Evolutionary conservation across 176 grass and related monocot species (phyloP), one percentile per base, ranked within the genome.

Genomic region (Zoysia japonica): DNA sequence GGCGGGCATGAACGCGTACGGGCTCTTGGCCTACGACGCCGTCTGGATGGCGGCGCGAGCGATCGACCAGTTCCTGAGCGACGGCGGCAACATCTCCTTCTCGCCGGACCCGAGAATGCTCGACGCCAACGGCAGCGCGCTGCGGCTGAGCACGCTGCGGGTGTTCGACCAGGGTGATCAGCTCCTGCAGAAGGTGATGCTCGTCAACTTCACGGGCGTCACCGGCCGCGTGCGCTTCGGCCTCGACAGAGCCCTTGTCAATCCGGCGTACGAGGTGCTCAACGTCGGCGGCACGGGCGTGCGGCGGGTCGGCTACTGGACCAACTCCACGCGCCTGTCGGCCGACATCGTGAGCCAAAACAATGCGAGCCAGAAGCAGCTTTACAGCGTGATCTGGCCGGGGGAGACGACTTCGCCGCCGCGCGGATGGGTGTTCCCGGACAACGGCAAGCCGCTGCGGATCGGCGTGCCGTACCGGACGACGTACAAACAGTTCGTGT

Each of bases 341-440:
- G 28, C 28, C 28, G 28, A 28, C 28, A 0, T 28, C 28, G 28
- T 28, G 28, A 28, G 28, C 28, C 28, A 0, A 0, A 28, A 28
- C 28, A 28, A 28, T 28, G 28, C 28, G 28, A 5, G 20, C 13
- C 46, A 74, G 16, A 39, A 67, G 78, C 4, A 80, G 71, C 83
- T 94, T 67, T 83, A 87, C 79, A 87, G 85, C 79, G 80, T 88
- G 35, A 81, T 97, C 68, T 97, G 95, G 91, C 95, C 95, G 7
- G 95, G 95, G 2, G 89, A 92, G 80, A 87, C 86, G 6, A 72
- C 87, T 50, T n/a, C 68, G 17, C 64, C 37, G 56, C 95, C 95
- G 10, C 87, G 89, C 66, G 95, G 95, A 53, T 97, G 95, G 91
- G 87, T 92, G 61, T 92, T 97, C 73, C 87, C 94, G 3, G 87